Conservation (phyloP, 345 rosid genomes). For the Brassica incana region DNA sequence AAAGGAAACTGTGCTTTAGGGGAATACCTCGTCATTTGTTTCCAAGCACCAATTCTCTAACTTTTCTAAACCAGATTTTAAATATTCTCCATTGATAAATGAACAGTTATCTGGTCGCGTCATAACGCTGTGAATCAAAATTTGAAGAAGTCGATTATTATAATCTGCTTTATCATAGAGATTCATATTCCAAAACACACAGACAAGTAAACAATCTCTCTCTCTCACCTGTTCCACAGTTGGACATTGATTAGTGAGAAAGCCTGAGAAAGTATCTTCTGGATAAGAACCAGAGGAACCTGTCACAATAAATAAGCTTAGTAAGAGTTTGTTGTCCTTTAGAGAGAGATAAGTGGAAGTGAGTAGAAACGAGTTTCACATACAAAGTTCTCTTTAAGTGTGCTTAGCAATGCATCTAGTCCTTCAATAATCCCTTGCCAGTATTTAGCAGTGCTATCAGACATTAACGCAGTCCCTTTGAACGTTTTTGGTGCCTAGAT, state of each 20-base stretch:
- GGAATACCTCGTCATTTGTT: constrained; percentile 79
- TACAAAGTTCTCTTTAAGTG: constrained; percentile 86
- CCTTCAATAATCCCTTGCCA: constrained; percentile 90
- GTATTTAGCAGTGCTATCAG: constrained; percentile 6
- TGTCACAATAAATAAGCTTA: constrained; percentile 40
- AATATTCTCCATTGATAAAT: constrained; percentile 94
- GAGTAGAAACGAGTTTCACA: constrained; percentile 35
- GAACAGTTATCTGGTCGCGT: constrained; percentile 90
- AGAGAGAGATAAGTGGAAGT: not conserved
- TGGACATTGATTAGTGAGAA: constrained; percentile 85
- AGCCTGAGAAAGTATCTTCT: constrained; percentile 86
- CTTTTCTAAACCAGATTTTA: constrained; percentile 88
- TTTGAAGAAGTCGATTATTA: not conserved
- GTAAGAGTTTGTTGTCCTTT: constrained; percentile 17
- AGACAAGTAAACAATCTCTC: not conserved
- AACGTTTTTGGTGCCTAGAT: constrained; percentile 79
- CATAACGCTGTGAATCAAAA: not conserved
- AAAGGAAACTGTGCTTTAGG: not conserved
- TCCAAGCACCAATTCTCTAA: constrained; percentile 89
- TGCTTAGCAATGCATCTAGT: constrained; percentile 72
- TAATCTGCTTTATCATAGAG: not conserved
- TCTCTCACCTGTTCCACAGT: constrained; percentile 75
- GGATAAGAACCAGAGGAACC: constrained; percentile 90
- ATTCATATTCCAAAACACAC: not conserved
- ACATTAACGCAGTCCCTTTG: constrained; percentile 53